Conservation (phyloP, 2,329 filamentous ascomycete genomes). For the Penicillium sp. region DNA sequence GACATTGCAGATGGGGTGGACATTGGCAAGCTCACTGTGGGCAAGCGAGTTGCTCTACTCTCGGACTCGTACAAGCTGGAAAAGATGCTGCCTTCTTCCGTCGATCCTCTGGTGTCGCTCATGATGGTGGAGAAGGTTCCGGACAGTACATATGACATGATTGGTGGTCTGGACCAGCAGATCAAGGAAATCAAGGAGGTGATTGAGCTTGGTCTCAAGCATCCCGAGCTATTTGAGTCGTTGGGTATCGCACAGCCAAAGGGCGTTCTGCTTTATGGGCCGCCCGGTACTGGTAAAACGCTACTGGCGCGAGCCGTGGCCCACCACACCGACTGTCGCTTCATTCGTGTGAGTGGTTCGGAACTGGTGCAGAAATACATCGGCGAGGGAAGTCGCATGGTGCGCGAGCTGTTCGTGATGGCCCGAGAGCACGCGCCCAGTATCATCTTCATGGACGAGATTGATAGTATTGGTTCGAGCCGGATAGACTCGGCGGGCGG, state of each 20-base stretch:
- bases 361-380: constrained; percentile 99
- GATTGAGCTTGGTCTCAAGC: constrained; percentile 95
- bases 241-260: constrained; percentile 97
- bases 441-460: constrained; percentile 99
- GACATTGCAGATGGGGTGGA: constrained; percentile 93
- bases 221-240: constrained; percentile 98
- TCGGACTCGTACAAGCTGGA: constrained; percentile 98
- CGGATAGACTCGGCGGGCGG: constrained; percentile 93
- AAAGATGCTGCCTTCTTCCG: constrained; percentile 95
- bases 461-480: constrained; percentile 96
- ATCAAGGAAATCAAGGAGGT: constrained; percentile 99
- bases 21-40: constrained; percentile 88
- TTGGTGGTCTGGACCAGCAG: constrained; percentile 95
- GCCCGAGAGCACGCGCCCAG: constrained; percentile 94
- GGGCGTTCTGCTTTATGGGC: constrained; percentile 92
- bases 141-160: constrained; percentile 99
- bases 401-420: constrained; percentile 98
- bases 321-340: constrained; percentile 98
- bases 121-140: constrained; percentile 99
- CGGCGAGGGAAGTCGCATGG: constrained; percentile 95
- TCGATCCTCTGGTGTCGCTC: constrained; percentile 95
- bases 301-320: constrained; percentile 90
- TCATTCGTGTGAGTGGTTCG: constrained; percentile 92
- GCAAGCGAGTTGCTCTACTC: constrained; percentile 93
- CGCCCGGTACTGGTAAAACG: constrained; percentile 95